These are phyloP conservation scores for Tephrocybe rancida DNA, from an alignment of 768 basidiomycete genomes.

Conservation along the genomic window DNA sequence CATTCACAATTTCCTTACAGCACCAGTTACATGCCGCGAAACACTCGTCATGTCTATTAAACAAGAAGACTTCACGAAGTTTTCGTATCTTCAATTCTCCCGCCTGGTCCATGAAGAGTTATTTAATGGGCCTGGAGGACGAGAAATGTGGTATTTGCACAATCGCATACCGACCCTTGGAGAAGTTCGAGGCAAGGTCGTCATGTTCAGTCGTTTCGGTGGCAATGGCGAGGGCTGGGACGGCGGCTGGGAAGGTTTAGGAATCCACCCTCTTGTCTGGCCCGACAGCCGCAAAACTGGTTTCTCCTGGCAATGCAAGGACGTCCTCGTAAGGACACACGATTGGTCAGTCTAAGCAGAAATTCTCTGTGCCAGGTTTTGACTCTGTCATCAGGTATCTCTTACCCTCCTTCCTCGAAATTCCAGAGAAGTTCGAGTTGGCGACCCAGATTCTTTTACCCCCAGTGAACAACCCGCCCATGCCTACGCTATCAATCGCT, in stretches of 20 bases:
- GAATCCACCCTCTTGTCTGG: slow-evolving; percentile 88
- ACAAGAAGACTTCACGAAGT: slow-evolving; percentile 71
- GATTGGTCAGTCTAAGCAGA: slow-evolving; percentile 65
- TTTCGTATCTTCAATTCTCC: slow-evolving; percentile 57
- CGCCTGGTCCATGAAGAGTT: slow-evolving; percentile 68
- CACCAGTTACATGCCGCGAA: slow-evolving; percentile 59
- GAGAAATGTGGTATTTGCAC: slow-evolving; percentile 79
- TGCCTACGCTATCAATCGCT: slow-evolving; percentile 66
- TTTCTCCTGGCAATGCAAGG: slow-evolving; percentile 79
- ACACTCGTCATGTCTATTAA: slow-evolving; percentile 88
- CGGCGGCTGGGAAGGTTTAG: slow-evolving; percentile 66
- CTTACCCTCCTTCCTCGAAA: slow-evolving; percentile 77
- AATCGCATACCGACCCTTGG: slow-evolving; percentile 81
- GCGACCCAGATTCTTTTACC: slow-evolving; percentile 57
- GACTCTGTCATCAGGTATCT: slow-evolving; percentile 60
- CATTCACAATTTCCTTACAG: slow-evolving; percentile 65
- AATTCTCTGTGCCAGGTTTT: slow-evolving; percentile 2
- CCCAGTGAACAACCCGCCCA: slow-evolving; percentile 28
- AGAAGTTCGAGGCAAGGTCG: slow-evolving; percentile 82
- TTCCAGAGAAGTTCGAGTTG: slow-evolving; percentile 77
- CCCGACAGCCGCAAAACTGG: slow-evolving; percentile 74
- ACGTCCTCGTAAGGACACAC: slow-evolving; percentile 71
- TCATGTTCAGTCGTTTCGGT: slow-evolving; percentile 88
- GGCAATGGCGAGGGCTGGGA: slow-evolving; percentile 71
- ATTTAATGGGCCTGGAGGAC: slow-evolving; percentile 49